Evolutionary conservation across 225 moss, liverwort and hornwort species (phyloP), one percentile per base, ranked within the genome.

Genomic region (Thuidium tamariscinum): DNA sequence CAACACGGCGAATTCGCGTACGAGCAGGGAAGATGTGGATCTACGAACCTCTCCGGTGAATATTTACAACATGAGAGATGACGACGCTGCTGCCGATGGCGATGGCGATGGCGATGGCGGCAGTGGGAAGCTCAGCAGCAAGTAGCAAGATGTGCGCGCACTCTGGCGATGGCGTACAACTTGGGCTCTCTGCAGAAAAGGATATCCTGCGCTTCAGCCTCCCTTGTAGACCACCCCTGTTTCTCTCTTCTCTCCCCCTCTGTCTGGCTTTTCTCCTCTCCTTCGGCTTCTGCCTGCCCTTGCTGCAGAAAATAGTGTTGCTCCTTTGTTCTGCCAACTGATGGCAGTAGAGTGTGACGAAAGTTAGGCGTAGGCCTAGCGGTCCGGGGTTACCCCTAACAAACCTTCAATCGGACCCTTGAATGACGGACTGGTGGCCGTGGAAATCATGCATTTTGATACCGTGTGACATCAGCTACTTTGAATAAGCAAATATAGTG

Each of bases 31-130:
- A 73, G 60, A n/a, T 5, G 61, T 13, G 11, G 74, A 83, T 62
- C 67, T 34, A 64, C 88, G 29, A 44, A 91, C 90, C 90, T 90
- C 74, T 46, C 55, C 37, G 13, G 29, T 3, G 37, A 48, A 48
- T 84, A 57, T 82, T 87, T 87, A 91, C 89, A 91, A 78, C 84
- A 89, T 91, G 82, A 42, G 30, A 82, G 51, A 37, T 23, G 83
- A 34, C 34, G 83, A 36, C 57, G 74, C 34, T 29, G 66, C 87
- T 79, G 16, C 55, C 16, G 76, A 25, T 76, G 54, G n/a, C 52
- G 52, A 22, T 41, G n/a, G 57, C 12, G 32, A 5, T 16, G 67
- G 37, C 41, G 51, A 18, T 22, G 48, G 48, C 44, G 36, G 77
- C 70, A 34, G 59, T 7, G 51, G 13, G 17, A 8, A 82, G 85